Conservation (phyloP, 306 rosid species). For the Malus sieversii region DNA sequence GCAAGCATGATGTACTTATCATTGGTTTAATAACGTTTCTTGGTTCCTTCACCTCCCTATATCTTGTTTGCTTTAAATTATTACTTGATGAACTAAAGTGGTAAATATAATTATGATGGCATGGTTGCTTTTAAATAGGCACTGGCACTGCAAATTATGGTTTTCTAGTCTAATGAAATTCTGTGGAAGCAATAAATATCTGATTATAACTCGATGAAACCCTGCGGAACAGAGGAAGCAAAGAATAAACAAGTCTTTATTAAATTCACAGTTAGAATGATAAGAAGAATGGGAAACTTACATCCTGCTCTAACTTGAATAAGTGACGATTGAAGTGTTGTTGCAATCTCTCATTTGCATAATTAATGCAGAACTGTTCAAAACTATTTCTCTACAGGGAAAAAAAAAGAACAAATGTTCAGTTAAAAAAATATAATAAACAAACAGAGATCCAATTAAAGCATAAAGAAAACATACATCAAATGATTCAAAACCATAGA, state of each 20-base stretch:
- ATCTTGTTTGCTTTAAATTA: not conserved
- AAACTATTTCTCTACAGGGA: slow-evolving; percentile 78
- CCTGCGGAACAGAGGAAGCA: not conserved
- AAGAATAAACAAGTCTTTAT: not conserved
- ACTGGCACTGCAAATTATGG: not conserved
- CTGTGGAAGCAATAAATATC: not conserved
- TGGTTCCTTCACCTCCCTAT: not conserved
- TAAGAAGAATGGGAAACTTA: slow-evolving; percentile 22
- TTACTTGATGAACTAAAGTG: not conserved
- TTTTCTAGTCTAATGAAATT: not conserved
- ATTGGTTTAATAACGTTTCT: not conserved
- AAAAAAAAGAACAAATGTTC: not conserved
- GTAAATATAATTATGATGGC: not conserved
- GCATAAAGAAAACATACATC: slow-evolving; percentile 52
- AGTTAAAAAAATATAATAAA: not conserved
- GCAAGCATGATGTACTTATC: not conserved
- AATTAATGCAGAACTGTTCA: slow-evolving; percentile 98
- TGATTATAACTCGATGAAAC: not conserved
- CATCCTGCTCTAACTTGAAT: slow-evolving; percentile 98
- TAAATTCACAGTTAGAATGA: not conserved
- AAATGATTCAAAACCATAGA: slow-evolving; percentile 98
- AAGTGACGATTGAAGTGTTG: slow-evolving; percentile 98
- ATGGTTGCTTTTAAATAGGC: not conserved
- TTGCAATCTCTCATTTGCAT: slow-evolving; percentile 95
- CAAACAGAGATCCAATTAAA: not conserved